Evolutionary conservation across 352 stramenopile species (phyloP), one percentile per base, ranked within the genome.

Genomic region (Pythium dissotocum): DNA sequence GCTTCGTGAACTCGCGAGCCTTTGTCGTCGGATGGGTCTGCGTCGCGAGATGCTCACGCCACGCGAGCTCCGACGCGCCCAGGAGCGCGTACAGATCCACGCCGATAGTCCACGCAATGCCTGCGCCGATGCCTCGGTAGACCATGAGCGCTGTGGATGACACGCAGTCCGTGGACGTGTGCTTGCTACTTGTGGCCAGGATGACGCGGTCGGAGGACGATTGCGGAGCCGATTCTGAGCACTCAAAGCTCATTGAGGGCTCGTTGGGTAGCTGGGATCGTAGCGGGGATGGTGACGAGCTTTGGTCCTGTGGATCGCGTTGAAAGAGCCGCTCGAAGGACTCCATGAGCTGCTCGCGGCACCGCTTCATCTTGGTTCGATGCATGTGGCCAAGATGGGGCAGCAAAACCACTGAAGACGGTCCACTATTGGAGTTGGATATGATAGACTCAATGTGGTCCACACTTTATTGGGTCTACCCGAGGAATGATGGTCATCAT

Each of bases 41-140:
- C 13, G 54, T 61, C 9, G 68, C 73, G 28, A 88, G 55, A 32
- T 68, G 71, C 40, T 82, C 68, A 4, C 49, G 60, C 82, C 79
- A 90, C 35, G 83, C 61, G 4, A 32, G 30, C 8, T 83, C 71
- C 4, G 77, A 72, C 16, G 74, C 72, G 16, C 65, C 70, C 16
- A 88, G 57, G 33, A 93, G 53, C 36, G 63, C 72, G 67, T 94
- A 94, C 14, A 74, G 73, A 46, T 94, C 86, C 38, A 91, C 83
- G 42, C 71, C 80, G n/a, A 94, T 72, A 4, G 86, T 93, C 86
- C 86, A 94, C 28, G 85, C 84, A 12, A 90, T 30, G 26, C 86
- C 86, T 13, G 86, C 80, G 26, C 82, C 82, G 21, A 93, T 33
- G 7, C 86, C 86, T 54, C 84, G 79, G 49, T 77, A 83, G 48